phyloP scores from a whole-genome alignment of 257 asterid species.

The Fraxinus quadrangulata region DNA sequence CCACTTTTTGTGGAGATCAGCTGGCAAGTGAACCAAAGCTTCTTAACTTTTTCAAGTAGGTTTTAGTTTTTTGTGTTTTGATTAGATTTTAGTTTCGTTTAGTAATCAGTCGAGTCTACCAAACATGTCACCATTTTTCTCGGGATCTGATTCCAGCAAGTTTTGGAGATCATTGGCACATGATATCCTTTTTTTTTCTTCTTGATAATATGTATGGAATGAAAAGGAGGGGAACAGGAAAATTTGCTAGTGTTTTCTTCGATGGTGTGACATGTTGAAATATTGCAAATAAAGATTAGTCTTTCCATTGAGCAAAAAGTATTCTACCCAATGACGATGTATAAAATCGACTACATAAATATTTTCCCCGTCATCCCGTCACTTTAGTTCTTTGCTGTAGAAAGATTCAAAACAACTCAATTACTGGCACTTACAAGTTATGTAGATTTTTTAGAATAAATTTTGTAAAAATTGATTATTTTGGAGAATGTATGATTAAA shows the following conservation, averaged over 20 bases:
- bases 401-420: no score
- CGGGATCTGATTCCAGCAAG: slow-evolving; percentile 46
- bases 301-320: no score
- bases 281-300: neutral
- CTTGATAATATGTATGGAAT: slow-evolving; percentile 19
- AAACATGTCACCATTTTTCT: neutral
- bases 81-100: neutral
- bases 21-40: slow-evolving; percentile 44
- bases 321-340: no score
- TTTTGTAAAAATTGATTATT: no score
- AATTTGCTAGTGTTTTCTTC: slow-evolving; percentile 47
- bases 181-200: slow-evolving; percentile 54
- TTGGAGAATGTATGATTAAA: no score
- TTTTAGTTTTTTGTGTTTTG: neutral
- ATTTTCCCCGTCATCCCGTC: no score
- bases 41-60: slow-evolving; percentile 54
- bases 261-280: neutral
- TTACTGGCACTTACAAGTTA: no score
- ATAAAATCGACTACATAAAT: no score
- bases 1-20: slow-evolving; percentile 58
- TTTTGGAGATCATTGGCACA: slow-evolving; percentile 61
- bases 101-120: no score
- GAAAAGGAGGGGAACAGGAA: slow-evolving; percentile 65
- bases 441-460: no score
- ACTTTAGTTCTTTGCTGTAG: no score